Evolutionary conservation across 169 alveolate species (phyloP).

Genomic region (Babesia caballi): DNA sequence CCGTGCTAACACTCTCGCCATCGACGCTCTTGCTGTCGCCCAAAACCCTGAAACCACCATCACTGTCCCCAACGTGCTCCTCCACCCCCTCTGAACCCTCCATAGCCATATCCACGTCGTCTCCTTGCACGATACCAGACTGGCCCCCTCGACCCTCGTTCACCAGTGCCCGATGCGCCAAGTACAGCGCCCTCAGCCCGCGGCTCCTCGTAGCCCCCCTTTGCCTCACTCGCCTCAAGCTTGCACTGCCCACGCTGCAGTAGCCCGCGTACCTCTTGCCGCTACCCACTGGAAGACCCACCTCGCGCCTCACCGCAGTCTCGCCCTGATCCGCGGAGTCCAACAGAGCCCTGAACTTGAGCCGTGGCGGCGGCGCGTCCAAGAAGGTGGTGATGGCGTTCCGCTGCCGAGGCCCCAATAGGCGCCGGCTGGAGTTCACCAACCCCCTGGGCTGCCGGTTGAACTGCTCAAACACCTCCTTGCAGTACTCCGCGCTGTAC

Average conservation of each 20-base stretch:
- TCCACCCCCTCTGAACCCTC: too few species aligned
- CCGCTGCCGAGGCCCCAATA: conserved; percentile 58
- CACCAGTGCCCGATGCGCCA: neutral
- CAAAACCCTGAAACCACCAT: neutral
- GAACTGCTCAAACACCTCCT: conserved; percentile 7
- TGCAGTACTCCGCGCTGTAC: conserved; percentile 41
- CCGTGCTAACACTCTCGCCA: neutral
- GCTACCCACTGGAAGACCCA: too few species aligned
- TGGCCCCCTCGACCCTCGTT: too few species aligned
- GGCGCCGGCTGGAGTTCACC: conserved; percentile 49
- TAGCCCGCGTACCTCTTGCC: neutral
- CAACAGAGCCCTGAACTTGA: conserved; percentile 26
- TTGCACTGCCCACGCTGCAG: neutral
- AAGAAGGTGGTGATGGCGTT: conserved; percentile 59
- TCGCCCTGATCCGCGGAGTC: neutral
- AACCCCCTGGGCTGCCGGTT: conserved; percentile 55
- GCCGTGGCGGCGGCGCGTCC: conserved; percentile 41
- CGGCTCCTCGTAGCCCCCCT: neutral
- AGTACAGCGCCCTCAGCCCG: neutral
- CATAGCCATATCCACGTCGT: neutral
- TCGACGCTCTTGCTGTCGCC: neutral
- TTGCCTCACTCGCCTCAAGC: too few species aligned
- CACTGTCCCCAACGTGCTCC: neutral
- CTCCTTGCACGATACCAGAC: too few species aligned
- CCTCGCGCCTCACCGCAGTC: neutral